These are phyloP conservation scores for Lachnellula hyalina DNA, from an alignment of 2,329 filamentous ascomycete species.

Conservation along the genomic window DNA sequence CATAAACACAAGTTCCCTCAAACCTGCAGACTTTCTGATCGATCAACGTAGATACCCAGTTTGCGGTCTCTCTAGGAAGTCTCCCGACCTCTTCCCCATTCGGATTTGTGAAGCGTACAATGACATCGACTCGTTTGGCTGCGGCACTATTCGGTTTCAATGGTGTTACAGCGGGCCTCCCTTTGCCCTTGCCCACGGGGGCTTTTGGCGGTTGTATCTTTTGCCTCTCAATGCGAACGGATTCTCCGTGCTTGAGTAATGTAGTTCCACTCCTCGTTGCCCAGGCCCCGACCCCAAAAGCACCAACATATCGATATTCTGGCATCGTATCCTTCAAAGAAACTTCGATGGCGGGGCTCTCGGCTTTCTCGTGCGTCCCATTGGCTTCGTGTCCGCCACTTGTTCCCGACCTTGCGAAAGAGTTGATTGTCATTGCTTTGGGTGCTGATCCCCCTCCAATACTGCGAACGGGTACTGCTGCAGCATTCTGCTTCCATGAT, in stretches of 20 bases:
- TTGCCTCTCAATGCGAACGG: constrained; percentile 80
- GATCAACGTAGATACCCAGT: constrained; percentile 87
- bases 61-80: constrained; percentile 77
- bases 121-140: constrained; percentile 69
- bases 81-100: constrained; percentile 79
- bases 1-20: constrained; percentile 82
- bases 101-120: constrained; percentile 84
- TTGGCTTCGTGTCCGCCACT: constrained; percentile 4
- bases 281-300: constrained; percentile 90
- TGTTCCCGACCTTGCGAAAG: constrained; percentile 19
- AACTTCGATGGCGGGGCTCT: constrained; percentile 4
- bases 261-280: constrained; percentile 75
- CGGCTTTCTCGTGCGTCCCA: constrained; percentile 33
- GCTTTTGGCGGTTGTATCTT: constrained; percentile 59
- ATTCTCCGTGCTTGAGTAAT: constrained; percentile 74
- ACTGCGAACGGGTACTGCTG: not conserved
- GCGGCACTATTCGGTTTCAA: constrained; percentile 37
- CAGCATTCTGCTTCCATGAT: constrained; percentile 47
- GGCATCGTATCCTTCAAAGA: constrained; percentile 36
- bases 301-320: constrained; percentile 71
- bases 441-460: constrained; percentile 4
- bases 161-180: constrained; percentile 31
- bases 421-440: constrained; percentile 22
- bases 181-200: constrained; percentile 40
- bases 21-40: constrained; percentile 88